Percentiles rank a stretch among this genome's conserved stretches.
Conservation (phyloP, 441 rosid genomes). For the Eruca vesicaria region DNA sequence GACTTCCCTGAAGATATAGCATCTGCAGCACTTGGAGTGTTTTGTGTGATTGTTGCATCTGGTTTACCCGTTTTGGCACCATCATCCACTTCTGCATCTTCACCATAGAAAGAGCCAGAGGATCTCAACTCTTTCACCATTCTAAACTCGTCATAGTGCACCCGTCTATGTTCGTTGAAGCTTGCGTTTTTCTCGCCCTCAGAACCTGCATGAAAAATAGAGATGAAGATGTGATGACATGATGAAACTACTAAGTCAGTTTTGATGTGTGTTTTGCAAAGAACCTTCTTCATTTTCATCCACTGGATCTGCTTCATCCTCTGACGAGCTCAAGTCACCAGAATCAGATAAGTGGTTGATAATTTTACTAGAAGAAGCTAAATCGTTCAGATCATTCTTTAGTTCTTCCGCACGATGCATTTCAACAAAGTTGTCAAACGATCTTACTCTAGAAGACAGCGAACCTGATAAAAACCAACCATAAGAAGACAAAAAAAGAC, state of each 20-base stretch:
- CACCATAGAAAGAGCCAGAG: constrained; percentile 58
- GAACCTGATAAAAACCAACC: constrained; percentile 38
- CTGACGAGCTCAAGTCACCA: constrained; percentile 75
- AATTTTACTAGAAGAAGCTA: constrained; percentile 64
- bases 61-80: constrained; percentile 32
- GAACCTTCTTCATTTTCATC: constrained; percentile 63
- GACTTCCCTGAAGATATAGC: neutral
- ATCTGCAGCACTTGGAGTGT: constrained; percentile 31
- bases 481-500: neutral
- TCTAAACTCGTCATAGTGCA: constrained; percentile 78
- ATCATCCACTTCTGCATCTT: constrained; percentile 46
- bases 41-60: constrained; percentile 34
- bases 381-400: constrained; percentile 47
- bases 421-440: constrained; percentile 49
- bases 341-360: constrained; percentile 24
- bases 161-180: constrained; percentile 76
- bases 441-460: constrained; percentile 44
- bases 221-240: neutral
- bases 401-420: constrained; percentile 56
- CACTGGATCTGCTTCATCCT: constrained; percentile 72
- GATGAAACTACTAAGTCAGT: neutral
- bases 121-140: constrained; percentile 71
- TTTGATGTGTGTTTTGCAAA: constrained; percentile 12
- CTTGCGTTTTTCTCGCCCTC: constrained; percentile 41
- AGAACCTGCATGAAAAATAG: constrained; percentile 41